Percentiles rank a stretch among this genome's conserved stretches.
These are phyloP conservation scores for Teunomyces atbi DNA, from an alignment of 805 yeast genomes.

Conservation along the genomic window DNA sequence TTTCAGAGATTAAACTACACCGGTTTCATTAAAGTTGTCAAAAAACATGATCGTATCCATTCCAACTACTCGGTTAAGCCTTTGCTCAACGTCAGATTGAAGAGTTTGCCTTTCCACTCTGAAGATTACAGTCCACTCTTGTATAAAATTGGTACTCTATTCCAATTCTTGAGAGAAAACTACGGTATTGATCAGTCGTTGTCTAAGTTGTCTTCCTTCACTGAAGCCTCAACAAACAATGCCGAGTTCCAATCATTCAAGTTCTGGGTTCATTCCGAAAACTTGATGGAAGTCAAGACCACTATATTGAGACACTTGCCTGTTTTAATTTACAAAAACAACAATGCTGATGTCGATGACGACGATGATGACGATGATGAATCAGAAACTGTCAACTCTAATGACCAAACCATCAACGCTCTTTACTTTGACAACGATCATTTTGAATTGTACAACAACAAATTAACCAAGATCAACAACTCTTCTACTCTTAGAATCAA, in stretches of 20 bases:
- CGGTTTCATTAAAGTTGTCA: constrained; percentile 90
- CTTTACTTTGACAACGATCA: constrained; percentile 82
- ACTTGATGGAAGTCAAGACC: constrained; percentile 96
- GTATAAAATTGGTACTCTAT: constrained; percentile 76
- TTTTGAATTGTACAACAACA: constrained; percentile 84
- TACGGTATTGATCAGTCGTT: constrained; percentile 49
- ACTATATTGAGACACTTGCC: constrained; percentile 91
- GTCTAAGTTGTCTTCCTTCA: constrained; percentile 48
- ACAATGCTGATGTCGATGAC: constrained; percentile 47
- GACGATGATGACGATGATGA: constrained; percentile 58
- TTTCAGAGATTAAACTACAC: constrained; percentile 92
- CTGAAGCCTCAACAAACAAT: constrained; percentile 31
- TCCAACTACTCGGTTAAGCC: constrained; percentile 88
- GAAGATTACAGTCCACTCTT: constrained; percentile 93
- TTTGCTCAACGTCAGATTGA: constrained; percentile 80
- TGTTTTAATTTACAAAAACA: constrained; percentile 65
- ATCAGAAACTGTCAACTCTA: constrained; percentile 32
- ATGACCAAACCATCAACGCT: constrained; percentile 73
- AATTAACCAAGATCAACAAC: constrained; percentile 64
- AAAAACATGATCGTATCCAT: constrained; percentile 92
- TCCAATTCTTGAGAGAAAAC: constrained; percentile 78
- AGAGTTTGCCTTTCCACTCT: constrained; percentile 84
- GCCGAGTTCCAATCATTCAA: constrained; percentile 64
- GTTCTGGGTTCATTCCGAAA: constrained; percentile 97
- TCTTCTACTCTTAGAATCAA: constrained; percentile 79